These are phyloP conservation scores for Silene uniflora DNA, from an alignment of 148 eudicot genomes.

Conservation along the genomic window DNA sequence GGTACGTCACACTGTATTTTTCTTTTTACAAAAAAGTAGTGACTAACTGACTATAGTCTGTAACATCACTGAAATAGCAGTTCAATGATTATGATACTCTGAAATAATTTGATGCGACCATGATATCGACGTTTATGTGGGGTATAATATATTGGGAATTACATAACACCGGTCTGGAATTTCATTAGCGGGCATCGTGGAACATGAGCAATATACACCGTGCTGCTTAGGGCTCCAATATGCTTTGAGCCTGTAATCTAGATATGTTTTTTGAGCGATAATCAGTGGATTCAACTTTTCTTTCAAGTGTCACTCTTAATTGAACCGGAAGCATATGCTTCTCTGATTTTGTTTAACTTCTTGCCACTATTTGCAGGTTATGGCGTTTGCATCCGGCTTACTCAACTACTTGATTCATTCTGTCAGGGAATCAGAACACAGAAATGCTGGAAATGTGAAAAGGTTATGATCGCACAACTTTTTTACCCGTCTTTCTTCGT, in stretches of 20 bases:
- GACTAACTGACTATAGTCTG: too few species aligned
- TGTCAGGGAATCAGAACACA: slow-evolving; percentile 31
- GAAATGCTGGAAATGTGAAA: slow-evolving; percentile 37
- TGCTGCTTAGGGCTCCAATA: not conserved
- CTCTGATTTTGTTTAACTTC: slow-evolving; percentile 8
- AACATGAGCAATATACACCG: too few species aligned
- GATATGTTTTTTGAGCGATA: too few species aligned
- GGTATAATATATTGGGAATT: too few species aligned
- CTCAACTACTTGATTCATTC: slow-evolving; percentile 40
- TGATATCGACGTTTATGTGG: too few species aligned
- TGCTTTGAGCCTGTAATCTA: not conserved
- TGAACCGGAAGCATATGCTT: not conserved
- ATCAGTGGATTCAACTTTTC: not conserved
- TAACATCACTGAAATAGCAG: too few species aligned
- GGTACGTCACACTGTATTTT: too few species aligned
- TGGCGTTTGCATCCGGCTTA: slow-evolving; percentile 58
- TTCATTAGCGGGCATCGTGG: too few species aligned
- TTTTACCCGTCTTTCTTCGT: not conserved
- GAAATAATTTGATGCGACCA: too few species aligned
- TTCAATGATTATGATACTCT: not conserved
- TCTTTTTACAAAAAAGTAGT: too few species aligned
- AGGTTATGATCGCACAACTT: slow-evolving; percentile 33
- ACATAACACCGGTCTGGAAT: too few species aligned
- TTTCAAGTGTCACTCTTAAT: not conserved
- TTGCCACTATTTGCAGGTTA: slow-evolving; percentile 40